These are phyloP conservation scores for Trametes coccinea DNA, from an alignment of 768 basidiomycete genomes.

Conservation along the genomic window DNA sequence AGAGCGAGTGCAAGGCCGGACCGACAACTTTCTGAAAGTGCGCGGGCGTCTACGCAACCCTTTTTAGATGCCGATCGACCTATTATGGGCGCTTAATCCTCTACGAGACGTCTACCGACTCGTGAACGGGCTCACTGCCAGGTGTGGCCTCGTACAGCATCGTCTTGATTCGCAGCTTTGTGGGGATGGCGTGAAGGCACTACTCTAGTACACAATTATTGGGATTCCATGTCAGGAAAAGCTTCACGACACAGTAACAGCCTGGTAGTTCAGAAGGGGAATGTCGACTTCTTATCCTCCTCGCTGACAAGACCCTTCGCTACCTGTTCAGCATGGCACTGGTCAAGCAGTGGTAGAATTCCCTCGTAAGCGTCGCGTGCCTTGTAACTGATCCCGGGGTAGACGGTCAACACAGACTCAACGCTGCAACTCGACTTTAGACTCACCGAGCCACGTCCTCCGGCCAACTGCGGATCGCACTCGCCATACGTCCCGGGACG, in stretches of 20 bases:
- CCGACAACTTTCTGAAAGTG: conserved; percentile 3
- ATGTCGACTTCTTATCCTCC: conserved; percentile 17
- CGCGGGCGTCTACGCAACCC: not conserved
- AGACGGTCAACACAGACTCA: no score
- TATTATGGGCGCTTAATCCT: not conserved
- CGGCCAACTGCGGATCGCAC: conserved; percentile 66
- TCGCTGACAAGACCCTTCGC: conserved; percentile 23
- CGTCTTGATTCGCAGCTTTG: no score
- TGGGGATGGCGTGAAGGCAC: no score
- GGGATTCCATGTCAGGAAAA: no score
- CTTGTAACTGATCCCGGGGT: conserved; percentile 31
- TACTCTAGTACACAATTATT: no score
- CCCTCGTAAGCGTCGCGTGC: conserved; percentile 35
- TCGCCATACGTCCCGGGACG: conserved; percentile 61
- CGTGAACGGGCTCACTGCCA: no score
- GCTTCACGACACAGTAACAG: no score
- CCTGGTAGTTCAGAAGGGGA: conserved; percentile 6
- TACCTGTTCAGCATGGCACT: conserved; percentile 36
- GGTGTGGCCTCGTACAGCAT: no score
- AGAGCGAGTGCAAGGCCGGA: not conserved
- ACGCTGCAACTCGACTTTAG: not conserved
- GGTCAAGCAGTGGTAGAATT: conserved; percentile 39
- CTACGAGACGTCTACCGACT: not conserved
- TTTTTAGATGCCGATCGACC: not conserved
- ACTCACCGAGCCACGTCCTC: conserved; percentile 58